These are phyloP conservation scores for Aspergillus piperis DNA, from an alignment of 2,329 filamentous ascomycete species.

Conservation along the genomic window DNA sequence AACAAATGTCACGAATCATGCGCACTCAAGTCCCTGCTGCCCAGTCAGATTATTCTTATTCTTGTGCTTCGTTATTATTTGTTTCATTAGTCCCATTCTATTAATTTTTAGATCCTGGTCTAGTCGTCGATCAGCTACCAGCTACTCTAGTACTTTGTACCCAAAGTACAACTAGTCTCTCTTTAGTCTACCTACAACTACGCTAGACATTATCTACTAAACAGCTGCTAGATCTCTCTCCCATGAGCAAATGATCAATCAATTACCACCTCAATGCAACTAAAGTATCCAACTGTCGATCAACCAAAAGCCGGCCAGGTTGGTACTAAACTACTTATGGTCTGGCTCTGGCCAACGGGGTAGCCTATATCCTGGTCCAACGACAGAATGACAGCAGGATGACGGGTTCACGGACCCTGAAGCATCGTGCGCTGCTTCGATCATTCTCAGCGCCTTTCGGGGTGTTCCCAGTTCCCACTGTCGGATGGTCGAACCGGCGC, in stretches of 20 bases:
- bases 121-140: too few relatives aligned
- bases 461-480: conserved; percentile 11
- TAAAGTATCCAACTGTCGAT: neutral
- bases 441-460: conserved; percentile 15
- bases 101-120: too few relatives aligned
- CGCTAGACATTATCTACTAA: too few relatives aligned
- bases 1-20: too few relatives aligned
- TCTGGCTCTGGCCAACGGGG: neutral
- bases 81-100: too few relatives aligned
- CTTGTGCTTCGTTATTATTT: too few relatives aligned
- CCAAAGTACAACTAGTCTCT: too few relatives aligned
- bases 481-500: conserved; percentile 32
- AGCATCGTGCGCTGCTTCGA: conserved; percentile 3
- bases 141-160: too few relatives aligned
- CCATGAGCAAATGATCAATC: neutral
- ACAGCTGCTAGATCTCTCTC: too few relatives aligned
- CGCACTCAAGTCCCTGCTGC: too few relatives aligned
- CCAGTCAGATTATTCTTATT: too few relatives aligned
- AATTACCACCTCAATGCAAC: neutral
- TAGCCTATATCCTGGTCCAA: neutral
- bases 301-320: neutral
- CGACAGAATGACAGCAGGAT: conserved; percentile 6
- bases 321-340: neutral
- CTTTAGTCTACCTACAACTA: too few relatives aligned
- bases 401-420: conserved; percentile 12